Evolutionary conservation across 1,284 basidiomycete genomes (phyloP).

Genomic region (Takashimella koratensis): DNA sequence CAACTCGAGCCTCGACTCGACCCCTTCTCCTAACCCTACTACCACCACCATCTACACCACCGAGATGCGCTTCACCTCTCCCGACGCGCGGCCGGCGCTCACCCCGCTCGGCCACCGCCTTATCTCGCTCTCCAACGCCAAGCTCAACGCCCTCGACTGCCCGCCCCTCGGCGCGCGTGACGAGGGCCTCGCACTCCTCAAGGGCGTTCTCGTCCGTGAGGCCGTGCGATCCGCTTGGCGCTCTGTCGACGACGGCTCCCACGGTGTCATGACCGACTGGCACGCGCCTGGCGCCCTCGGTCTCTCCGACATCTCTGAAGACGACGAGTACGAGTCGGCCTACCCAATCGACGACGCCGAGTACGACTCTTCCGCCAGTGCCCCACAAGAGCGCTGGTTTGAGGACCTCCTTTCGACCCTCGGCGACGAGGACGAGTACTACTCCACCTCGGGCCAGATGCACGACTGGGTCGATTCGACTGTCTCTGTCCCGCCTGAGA

Average conservation of each 20-base stretch:
- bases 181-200: conserved; percentile 21
- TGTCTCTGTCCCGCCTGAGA: conserved; percentile 15
- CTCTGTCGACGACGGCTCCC: conserved; percentile 28
- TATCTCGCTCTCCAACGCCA: conserved; percentile 37
- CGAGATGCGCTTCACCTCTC: conserved; percentile 38
- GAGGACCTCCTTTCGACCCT: conserved; percentile 35
- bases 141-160: conserved; percentile 33
- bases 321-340: conserved; percentile 34
- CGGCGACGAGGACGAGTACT: conserved; percentile 25
- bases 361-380: background rate
- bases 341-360: conserved; percentile 13
- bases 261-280: conserved; percentile 37
- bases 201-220: conserved; percentile 38
- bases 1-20: background rate
- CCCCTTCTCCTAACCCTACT: background rate
- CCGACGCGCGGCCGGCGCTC: conserved; percentile 28
- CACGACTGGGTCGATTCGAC: conserved; percentile 25
- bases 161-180: conserved; percentile 24
- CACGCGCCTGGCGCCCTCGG: conserved; percentile 29
- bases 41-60: background rate
- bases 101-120: conserved; percentile 43
- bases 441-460: background rate
- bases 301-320: conserved; percentile 39
- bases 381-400: conserved; percentile 35
- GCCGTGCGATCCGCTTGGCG: conserved; percentile 41